Base-by-base conservation (phyloP, 1,284 basidiomycete species). In the Ustilago xerochloae region DNA sequence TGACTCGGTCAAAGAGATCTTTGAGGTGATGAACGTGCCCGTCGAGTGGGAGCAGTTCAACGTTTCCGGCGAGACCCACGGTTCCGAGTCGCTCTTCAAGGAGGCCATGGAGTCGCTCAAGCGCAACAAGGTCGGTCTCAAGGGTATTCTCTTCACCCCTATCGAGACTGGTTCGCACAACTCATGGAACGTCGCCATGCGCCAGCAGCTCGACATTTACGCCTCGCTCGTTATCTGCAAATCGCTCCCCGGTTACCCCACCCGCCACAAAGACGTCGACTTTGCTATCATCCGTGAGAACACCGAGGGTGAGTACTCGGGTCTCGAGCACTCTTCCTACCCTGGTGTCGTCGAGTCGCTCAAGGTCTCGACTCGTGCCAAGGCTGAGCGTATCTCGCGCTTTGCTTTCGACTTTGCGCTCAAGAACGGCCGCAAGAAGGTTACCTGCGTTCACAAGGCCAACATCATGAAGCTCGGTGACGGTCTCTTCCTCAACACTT, bases 391-490 rank as follows among this genome's bases (percentile, higher is more conserved):
- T 76, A 99, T 99, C 82, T 90, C 91, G 36, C 91, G 97, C 60
- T 99, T 99, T 85, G 97, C 97, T 5, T 99, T 99, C 83, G 96
- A 99, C 87, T 99, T 98, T 87, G 97, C 97, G 49, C 88, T 98
- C 83, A 98, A 98, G 89, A 99, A 99, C 88, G 90, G 92, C 86
- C 91, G 96, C 86, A 97, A 97, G 93, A 97, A 96, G 91, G 97
- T 99, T 80, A 99, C 97, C 60, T 98, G 95, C 85, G 95, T 99
- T 51, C 97, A 99, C 91, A 99, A 99, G 88, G 97, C 97, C 84
- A 99, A 99, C 89, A 99, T 99, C 88, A 99, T 99, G 97, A 99
- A 99, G 87, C 91, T 99, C 81, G 96, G 95, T 85, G 97, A 99
- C 85, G 97, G 97, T 87, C 90, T 99, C 50, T 99, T 99, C 91